A percentile compares a stretch with the other conserved stretches of the same genome.
Evolutionary conservation across 2,329 filamentous ascomycete species (phyloP).

Genomic region (Penicillium sp.): DNA sequence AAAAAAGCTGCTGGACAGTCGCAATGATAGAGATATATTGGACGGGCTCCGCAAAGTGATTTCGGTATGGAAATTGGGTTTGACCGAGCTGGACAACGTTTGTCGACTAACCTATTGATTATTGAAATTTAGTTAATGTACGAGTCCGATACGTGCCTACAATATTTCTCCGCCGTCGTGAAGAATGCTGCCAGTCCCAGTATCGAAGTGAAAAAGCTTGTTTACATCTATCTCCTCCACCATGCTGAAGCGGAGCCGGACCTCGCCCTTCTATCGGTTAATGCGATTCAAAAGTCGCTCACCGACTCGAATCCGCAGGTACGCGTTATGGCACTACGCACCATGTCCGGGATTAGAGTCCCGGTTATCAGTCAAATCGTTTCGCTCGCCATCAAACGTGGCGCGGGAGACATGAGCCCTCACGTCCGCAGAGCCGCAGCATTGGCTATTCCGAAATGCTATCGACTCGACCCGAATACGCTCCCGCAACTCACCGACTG

Average conservation of each 20-base stretch:
- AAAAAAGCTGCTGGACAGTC: slow-evolving; percentile 90
- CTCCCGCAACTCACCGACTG: slow-evolving; percentile 82
- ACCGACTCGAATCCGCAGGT: slow-evolving; percentile 89
- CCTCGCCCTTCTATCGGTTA: slow-evolving; percentile 91
- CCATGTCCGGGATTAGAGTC: slow-evolving; percentile 96
- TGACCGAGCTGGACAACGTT: background rate
- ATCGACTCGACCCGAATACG: slow-evolving; percentile 81
- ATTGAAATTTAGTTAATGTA: slow-evolving; percentile 79
- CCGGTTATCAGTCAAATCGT: slow-evolving; percentile 98
- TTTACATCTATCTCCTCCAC: slow-evolving; percentile 96
- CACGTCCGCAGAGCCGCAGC: slow-evolving; percentile 90
- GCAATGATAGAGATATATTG: slow-evolving; percentile 86
- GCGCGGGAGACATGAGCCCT: slow-evolving; percentile 88
- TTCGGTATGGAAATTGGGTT: slow-evolving; percentile 54
- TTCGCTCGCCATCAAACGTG: slow-evolving; percentile 90
- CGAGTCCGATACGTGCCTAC: slow-evolving; percentile 76
- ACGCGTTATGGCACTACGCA: slow-evolving; percentile 84
- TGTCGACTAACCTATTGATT: background rate
- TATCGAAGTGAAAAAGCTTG: slow-evolving; percentile 93
- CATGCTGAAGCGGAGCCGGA: slow-evolving; percentile 96
- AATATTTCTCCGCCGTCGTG: slow-evolving; percentile 95
- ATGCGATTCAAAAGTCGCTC: slow-evolving; percentile 96
- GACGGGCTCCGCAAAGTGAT: slow-evolving; percentile 88
- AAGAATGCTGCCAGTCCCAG: slow-evolving; percentile 96
- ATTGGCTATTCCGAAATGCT: slow-evolving; percentile 92